These are phyloP conservation scores for Irpex lacteus DNA, from an alignment of 1,284 basidiomycete genomes.

Conservation along the genomic window DNA sequence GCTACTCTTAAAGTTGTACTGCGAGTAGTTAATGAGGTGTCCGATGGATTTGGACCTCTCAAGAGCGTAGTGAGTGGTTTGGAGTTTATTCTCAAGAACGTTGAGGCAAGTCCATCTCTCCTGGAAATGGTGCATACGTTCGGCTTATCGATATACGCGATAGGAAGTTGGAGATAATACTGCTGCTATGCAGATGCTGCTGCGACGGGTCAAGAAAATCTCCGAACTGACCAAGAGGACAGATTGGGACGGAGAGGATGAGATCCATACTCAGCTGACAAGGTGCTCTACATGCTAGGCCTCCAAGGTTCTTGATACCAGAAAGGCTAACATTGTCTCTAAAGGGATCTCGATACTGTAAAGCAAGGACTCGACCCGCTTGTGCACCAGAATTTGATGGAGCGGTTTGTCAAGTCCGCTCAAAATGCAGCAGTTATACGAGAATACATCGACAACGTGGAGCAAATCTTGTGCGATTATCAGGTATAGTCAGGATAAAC, in stretches of 20 bases:
- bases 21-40: too few relatives aligned
- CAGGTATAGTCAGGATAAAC: not conserved
- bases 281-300: not conserved
- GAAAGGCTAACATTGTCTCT: not conserved
- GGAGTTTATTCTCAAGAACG: not conserved
- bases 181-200: not conserved
- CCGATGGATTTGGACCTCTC: too few relatives aligned
- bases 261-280: not conserved
- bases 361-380: not conserved
- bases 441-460: not conserved
- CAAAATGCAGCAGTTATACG: not conserved
- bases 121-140: not conserved
- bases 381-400: not conserved
- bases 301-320: not conserved
- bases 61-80: too few relatives aligned
- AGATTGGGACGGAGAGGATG: not conserved
- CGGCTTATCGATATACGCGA: not conserved
- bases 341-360: not conserved
- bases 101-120: not conserved
- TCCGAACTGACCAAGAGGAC: not conserved
- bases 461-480: not conserved
- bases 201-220: not conserved
- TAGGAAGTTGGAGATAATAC: not conserved
- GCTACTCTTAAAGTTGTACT: too few relatives aligned
- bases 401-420: not conserved